Base-by-base conservation (phyloP, 228 moss, liverwort and hornwort species). In the Sphagnum fallax region DNA sequence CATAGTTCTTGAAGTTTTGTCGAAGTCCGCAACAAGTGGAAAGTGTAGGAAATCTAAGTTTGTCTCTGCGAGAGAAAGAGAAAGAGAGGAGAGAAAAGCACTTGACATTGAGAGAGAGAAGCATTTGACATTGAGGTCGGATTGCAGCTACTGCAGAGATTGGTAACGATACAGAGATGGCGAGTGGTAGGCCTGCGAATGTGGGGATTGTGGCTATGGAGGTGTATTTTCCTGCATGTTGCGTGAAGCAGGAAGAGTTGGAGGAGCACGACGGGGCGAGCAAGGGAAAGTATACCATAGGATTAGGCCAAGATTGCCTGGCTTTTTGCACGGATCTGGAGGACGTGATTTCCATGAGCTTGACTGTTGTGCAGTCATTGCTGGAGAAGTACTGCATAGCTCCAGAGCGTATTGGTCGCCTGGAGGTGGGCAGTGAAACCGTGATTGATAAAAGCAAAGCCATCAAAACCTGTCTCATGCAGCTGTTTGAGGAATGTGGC, bases 401-500 rank as follows among this genome's bases (percentile, higher is more conserved):
- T 32, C 89, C 93, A 49, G 80, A 88, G 57, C 78, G 80, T 11
- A 89, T 96, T 61, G 96, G 96, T 47, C 92, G 96, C 53, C 84
- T 96, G 71, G 96, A 96, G 77, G 96, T 96, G 16, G 96, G 96
- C 73, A 92, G 93, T 75, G 96, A 96, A 81, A 96, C 96, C 47
- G 89, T 96, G 10, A 88, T 96, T 10, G 96, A 96, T 76, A 96
- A 96, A 73, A 96, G 96, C 85, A 96, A 96, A 80, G 87, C 96
- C 65, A 96, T 96, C 58, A 96, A 96, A 82, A 91, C 93, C 62
- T 71, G 62, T 73, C 91, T 96, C 47, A 96, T 96, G 96, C 87
- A 92, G 77, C 84, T 96, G 11, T 96, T 96, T 67, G 91, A 93
- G 85, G 86, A 92, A 52, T 88, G 89, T 16, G 95, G 92, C 49